A percentile compares a stretch with the other conserved stretches of the same genome.
phyloP scores from a whole-genome alignment of 1,139 yeast species.

The Nakaseomyces delphensis region DNA sequence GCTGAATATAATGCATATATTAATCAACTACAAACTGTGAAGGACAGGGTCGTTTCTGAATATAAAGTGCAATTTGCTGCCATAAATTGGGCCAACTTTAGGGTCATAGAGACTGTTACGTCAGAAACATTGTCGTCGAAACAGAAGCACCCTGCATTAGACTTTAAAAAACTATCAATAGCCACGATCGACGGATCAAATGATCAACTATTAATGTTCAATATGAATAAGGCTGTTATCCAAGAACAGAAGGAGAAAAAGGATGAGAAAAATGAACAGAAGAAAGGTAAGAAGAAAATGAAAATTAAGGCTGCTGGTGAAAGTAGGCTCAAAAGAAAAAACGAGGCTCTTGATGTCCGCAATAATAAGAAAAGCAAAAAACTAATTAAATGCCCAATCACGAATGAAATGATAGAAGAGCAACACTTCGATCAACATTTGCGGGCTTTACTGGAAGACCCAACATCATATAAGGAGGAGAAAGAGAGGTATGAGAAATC shows the following conservation, averaged over 20 bases:
- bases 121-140: too few relatives aligned
- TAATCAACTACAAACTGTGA: conserved; percentile 30
- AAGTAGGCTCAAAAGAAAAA: conserved; percentile 37
- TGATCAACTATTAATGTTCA: conserved; percentile 1
- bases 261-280: conserved; percentile 10
- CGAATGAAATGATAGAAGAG: conserved; percentile 62
- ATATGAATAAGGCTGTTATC: conserved; percentile 5
- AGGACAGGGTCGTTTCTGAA: conserved; percentile 32
- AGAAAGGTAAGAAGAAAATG: conserved; percentile 36
- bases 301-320: conserved; percentile 65
- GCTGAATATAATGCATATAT: conserved; percentile 47
- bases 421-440: conserved; percentile 66
- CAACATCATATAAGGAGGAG: conserved; percentile 58
- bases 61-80: conserved; percentile 54
- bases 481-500: conserved; percentile 57
- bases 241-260: conserved; percentile 6
- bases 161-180: conserved; percentile 9
- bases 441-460: conserved; percentile 64
- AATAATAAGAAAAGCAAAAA: conserved; percentile 22
- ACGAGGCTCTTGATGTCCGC: conserved; percentile 10
- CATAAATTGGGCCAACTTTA: conserved; percentile 83
- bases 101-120: background rate
- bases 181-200: conserved; percentile 1
- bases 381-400: conserved; percentile 60
- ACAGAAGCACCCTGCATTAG: conserved; percentile 8